Evolutionary conservation across 2,329 filamentous ascomycete species (phyloP), one percentile per base, ranked within the genome.

Genomic region (Ophiocordyceps camponoti-saundersi): DNA sequence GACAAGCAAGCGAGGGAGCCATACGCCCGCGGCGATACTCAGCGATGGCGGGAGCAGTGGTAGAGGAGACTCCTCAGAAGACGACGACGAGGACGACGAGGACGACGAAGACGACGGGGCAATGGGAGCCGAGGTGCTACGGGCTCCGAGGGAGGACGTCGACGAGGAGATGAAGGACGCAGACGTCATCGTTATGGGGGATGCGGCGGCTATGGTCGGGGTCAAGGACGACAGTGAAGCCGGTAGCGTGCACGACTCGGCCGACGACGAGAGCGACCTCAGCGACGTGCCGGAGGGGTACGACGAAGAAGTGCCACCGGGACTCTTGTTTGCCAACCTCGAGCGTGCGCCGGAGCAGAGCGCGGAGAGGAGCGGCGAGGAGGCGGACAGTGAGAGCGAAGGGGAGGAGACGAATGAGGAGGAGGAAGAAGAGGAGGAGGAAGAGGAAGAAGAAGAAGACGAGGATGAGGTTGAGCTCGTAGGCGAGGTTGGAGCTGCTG

Each of bases 221-320:
- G 59, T 52, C 50, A 56, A 55, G 44, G 52, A 55, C 34, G 54
- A 59, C 21, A 57, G 58, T 39, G 58, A 58, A 16, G 48, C 71
- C 0, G 74, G 72, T 6, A 85, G 75, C 49, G 63, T 79, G 8
- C 75, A 80, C 49, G 78, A 82, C 50, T 80, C 73, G 40, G 79
- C 75, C 0, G 79, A 83, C 51, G 78, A 82, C 47, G 80, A 84
- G 59, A 83, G 79, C 55, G 80, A 83, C 51, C 65, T 84, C 0
- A 83, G 78, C 46, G 80, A 84, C 50, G 72, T 79, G 5, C 68
- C 77, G 23, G 63, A 72, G 4, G 73, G 71, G 40, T 76, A 75
- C 48, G 73, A 79, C 46, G 72, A 77, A 42, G 72, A 79, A 40
- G 69, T 72, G 29, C 72, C 73, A 1, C 65, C 69, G 1, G 67